Evolutionary conservation across 805 yeast species (phyloP).

Genomic region (Nakazawaea anatomiae): DNA sequence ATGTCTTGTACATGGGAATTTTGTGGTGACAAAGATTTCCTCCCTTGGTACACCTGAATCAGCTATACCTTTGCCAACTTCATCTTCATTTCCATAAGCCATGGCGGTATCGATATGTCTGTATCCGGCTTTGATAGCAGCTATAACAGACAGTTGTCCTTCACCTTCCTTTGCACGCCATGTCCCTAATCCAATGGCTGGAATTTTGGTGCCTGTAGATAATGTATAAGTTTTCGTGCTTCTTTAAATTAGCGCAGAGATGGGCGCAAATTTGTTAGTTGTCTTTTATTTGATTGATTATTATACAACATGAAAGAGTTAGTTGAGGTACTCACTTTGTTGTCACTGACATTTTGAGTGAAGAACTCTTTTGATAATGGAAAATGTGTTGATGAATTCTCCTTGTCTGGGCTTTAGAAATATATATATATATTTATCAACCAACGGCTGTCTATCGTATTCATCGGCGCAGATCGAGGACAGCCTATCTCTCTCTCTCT

Average conservation of each 20-base stretch:
- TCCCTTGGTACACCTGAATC: conserved; percentile 35
- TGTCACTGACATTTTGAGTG: neutral
- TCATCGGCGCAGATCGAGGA: no score
- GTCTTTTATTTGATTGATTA: no score
- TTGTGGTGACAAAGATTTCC: conserved; percentile 59
- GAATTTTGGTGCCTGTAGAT: conserved; percentile 58
- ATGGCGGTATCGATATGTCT: conserved; percentile 74
- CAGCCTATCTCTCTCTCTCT: no score
- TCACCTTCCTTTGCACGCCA: conserved; percentile 52
- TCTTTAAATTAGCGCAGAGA: neutral
- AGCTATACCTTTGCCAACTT: conserved; percentile 58
- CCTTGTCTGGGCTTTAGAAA: no score
- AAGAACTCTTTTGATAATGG: no score
- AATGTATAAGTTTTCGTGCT: conserved; percentile 18
- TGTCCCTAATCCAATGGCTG: conserved; percentile 69
- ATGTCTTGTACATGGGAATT: conserved; percentile 45
- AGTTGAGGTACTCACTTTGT: neutral
- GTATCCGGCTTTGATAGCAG: conserved; percentile 61
- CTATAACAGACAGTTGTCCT: conserved; percentile 46
- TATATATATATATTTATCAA: no score
- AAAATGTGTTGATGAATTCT: no score
- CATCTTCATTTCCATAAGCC: conserved; percentile 60
- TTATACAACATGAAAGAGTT: no score
- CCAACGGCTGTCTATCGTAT: no score
- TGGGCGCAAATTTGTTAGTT: no score